Percentiles rank a stretch among this genome's conserved stretches.
Evolutionary conservation across 2,329 filamentous ascomycete genomes (phyloP).

Genomic region (Phoma sp.): DNA sequence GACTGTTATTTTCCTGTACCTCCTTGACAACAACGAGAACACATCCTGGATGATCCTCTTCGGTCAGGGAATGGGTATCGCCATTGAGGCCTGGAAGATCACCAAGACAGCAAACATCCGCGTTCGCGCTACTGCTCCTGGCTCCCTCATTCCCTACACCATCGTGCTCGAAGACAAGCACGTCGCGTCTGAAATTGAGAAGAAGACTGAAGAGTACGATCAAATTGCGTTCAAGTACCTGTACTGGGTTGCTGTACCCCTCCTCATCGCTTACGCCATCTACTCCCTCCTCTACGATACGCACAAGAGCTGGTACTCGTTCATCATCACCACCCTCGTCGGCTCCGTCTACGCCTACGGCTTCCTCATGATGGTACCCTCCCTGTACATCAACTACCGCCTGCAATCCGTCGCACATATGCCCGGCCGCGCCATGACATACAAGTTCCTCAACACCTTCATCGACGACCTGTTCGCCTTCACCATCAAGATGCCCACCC

Average conservation of each 20-base stretch:
- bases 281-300: conserved; percentile 93
- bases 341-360: conserved; percentile 97
- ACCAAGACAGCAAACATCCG: conserved; percentile 94
- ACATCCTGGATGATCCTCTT: conserved; percentile 99
- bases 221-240: conserved; percentile 97
- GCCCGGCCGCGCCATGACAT: conserved; percentile 95
- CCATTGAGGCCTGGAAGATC: conserved; percentile 89
- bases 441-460: conserved; percentile 98
- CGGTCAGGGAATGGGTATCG: conserved; percentile 84
- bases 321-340: conserved; percentile 92
- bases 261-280: conserved; percentile 85
- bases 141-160: conserved; percentile 77
- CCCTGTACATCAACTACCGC: conserved; percentile 98
- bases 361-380: conserved; percentile 99
- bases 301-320: conserved; percentile 98
- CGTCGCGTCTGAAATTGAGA: conserved; percentile 90
- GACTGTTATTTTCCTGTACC: conserved; percentile 90
- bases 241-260: conserved; percentile 88
- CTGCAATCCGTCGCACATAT: conserved; percentile 92
- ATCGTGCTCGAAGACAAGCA: conserved; percentile 96
- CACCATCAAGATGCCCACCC: conserved; percentile 97
- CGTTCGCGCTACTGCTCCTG: conserved; percentile 71
- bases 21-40: conserved; percentile 96
- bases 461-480: conserved; percentile 99
- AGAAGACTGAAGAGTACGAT: conserved; percentile 98